Conservation (phyloP, 495 filamentous ascomycete species). For the Penicillium cinerascens region DNA sequence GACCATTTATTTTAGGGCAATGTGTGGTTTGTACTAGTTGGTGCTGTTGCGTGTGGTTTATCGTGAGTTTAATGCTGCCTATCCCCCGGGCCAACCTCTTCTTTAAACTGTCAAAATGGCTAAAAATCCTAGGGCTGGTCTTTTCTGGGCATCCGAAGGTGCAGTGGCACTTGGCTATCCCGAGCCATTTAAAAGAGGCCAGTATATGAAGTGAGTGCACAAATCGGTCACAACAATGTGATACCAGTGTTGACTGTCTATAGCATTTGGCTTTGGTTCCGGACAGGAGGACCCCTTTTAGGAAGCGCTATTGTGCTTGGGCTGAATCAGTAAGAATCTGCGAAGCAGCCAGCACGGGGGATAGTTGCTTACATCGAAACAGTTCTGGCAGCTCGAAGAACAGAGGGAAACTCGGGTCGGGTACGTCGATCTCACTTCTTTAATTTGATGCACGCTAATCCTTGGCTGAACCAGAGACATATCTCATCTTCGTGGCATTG, state of each 20-base stretch:
- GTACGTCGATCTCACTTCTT: constrained; percentile 9
- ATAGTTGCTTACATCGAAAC: constrained; percentile 19
- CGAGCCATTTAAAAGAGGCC: constrained; percentile 55
- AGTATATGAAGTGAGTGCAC: constrained; percentile 42
- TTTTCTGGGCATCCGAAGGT: constrained; percentile 64
- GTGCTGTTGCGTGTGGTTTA: constrained; percentile 60
- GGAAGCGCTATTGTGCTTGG: constrained; percentile 62
- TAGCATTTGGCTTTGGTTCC: constrained; percentile 58
- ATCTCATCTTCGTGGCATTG: constrained; percentile 57
- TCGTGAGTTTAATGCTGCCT: constrained; percentile 37
- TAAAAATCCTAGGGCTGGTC: constrained; percentile 40
- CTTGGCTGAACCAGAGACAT: constrained; percentile 32
- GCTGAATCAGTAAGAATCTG: constrained; percentile 43
- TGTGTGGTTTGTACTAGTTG: constrained; percentile 62
- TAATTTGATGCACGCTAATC: background rate
- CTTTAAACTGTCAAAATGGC: background rate
- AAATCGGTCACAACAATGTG: background rate
- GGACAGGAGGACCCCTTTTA: constrained; percentile 54
- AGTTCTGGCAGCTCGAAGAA: constrained; percentile 17
- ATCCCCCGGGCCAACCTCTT: no score
- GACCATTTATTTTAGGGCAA: constrained; percentile 34
- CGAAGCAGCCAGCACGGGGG: background rate
- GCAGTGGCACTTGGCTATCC: constrained; percentile 63
- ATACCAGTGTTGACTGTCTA: background rate
- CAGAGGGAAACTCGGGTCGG: constrained; percentile 27